Evolutionary conservation across 2,329 filamentous ascomycete genomes (phyloP).

Genomic region (Microdochium paspali): DNA sequence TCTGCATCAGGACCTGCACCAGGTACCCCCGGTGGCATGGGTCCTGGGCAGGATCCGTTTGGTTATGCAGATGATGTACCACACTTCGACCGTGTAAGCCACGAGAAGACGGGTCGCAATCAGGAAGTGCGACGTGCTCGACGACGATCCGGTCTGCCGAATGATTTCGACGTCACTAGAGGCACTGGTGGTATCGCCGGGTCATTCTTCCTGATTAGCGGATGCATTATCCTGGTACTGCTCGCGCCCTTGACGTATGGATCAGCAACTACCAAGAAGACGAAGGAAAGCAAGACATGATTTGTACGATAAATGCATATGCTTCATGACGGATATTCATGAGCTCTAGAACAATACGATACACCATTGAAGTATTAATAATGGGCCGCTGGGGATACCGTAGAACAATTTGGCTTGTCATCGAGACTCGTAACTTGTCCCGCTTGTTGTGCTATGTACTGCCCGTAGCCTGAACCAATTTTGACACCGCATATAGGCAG

Average conservation of each 20-base stretch:
- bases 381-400: too few species aligned
- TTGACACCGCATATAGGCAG: too few species aligned
- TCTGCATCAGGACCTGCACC: neutral
- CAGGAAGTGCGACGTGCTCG: conserved; percentile 39
- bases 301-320: neutral
- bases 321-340: too few species aligned
- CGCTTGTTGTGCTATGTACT: too few species aligned
- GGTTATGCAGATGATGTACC: conserved; percentile 44
- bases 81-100: conserved; percentile 69
- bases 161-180: neutral
- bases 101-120: conserved; percentile 63
- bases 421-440: too few species aligned
- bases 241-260: neutral
- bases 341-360: too few species aligned
- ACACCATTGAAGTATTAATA: too few species aligned
- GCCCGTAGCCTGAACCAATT: too few species aligned
- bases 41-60: conserved; percentile 44
- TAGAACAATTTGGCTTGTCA: too few species aligned
- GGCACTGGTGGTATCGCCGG: neutral
- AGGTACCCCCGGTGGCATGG: conserved; percentile 40
- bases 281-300: neutral
- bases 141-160: neutral
- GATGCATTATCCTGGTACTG: neutral
- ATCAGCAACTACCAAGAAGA: neutral
- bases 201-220: neutral